These are phyloP conservation scores for Saitozyma sp. DNA, from an alignment of 768 basidiomycete species.

Conservation along the genomic window DNA sequence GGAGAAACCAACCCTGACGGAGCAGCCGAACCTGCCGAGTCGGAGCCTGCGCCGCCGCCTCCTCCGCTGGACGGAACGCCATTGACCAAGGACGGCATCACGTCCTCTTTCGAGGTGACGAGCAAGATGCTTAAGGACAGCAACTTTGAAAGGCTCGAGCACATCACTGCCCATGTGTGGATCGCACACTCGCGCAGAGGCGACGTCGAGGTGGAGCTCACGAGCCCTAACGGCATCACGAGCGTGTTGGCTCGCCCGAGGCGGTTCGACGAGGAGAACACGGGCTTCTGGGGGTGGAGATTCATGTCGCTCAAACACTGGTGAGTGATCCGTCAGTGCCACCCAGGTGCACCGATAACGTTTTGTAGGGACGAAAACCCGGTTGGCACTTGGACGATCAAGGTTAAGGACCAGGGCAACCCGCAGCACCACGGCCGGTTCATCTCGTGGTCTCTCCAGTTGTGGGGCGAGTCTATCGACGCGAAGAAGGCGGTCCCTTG, in stretches of 20 bases:
- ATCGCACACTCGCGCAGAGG: slow-evolving; percentile 83
- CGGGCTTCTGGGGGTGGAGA: slow-evolving; percentile 90
- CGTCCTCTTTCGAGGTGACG: slow-evolving; percentile 66
- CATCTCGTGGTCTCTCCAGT: slow-evolving; percentile 84
- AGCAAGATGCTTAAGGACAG: slow-evolving; percentile 65
- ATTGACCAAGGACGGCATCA: slow-evolving; percentile 68
- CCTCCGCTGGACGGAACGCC: slow-evolving; percentile 29
- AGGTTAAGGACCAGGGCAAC: slow-evolving; percentile 76
- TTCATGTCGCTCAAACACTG: slow-evolving; percentile 99
- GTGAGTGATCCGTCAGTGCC: slow-evolving; percentile 56
- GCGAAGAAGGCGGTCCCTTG: slow-evolving; percentile 65
- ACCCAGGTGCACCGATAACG: background rate
- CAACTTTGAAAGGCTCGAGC: slow-evolving; percentile 87
- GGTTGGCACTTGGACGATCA: slow-evolving; percentile 84
- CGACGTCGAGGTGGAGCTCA: slow-evolving; percentile 86
- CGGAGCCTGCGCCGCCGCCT: slow-evolving; percentile 47
- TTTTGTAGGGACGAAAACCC: slow-evolving; percentile 82
- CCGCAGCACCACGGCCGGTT: slow-evolving; percentile 64
- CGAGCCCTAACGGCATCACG: slow-evolving; percentile 79
- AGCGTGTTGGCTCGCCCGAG: slow-evolving; percentile 79
- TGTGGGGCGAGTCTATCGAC: slow-evolving; percentile 88
- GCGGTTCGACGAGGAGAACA: slow-evolving; percentile 62
- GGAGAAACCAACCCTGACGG: slow-evolving; percentile 12
- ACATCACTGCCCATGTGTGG: slow-evolving; percentile 89
- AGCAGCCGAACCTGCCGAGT: background rate